A percentile compares a stretch with the other conserved stretches of the same genome.
Conservation (phyloP, 2,329 filamentous ascomycete genomes). For the Endocalyx cinctus region DNA sequence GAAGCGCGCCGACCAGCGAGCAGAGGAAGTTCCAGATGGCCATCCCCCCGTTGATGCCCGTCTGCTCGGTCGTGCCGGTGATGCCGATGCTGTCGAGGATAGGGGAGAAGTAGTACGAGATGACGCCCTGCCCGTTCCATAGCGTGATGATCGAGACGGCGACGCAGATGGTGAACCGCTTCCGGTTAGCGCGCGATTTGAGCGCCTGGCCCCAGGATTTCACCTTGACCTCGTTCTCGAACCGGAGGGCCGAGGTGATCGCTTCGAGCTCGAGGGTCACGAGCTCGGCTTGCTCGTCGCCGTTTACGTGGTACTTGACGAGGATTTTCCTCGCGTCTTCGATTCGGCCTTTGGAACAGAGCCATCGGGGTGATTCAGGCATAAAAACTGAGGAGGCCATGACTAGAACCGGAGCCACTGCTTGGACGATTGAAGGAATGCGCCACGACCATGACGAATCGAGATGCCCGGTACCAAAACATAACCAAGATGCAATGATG, state of each 20-base stretch:
- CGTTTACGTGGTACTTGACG: constrained; percentile 12
- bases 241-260: constrained; percentile 8
- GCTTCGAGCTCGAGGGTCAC: constrained; percentile 18
- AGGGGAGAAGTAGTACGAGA: constrained; percentile 30
- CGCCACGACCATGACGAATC: constrained; percentile 17
- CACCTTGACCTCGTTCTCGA: constrained; percentile 11
- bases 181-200: constrained; percentile 14
- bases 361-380: constrained; percentile 23
- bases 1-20: constrained; percentile 40
- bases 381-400: constrained; percentile 12
- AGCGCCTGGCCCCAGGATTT: constrained; percentile 13
- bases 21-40: constrained; percentile 41
- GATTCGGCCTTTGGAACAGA: constrained; percentile 15
- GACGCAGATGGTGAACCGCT: constrained; percentile 13
- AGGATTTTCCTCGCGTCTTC: constrained; percentile 13
- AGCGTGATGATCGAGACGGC: constrained; percentile 15
- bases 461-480: no score
- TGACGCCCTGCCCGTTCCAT: constrained; percentile 29
- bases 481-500: no score
- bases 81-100: constrained; percentile 34
- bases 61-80: constrained; percentile 28
- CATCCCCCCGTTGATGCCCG: constrained; percentile 37
- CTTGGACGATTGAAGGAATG: constrained; percentile 16
- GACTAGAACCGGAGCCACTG: constrained; percentile 15
- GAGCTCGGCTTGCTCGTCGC: constrained; percentile 9